These are phyloP conservation scores for Crucihimalaya himalaica DNA, from an alignment of 345 rosid genomes.

Conservation along the genomic window DNA sequence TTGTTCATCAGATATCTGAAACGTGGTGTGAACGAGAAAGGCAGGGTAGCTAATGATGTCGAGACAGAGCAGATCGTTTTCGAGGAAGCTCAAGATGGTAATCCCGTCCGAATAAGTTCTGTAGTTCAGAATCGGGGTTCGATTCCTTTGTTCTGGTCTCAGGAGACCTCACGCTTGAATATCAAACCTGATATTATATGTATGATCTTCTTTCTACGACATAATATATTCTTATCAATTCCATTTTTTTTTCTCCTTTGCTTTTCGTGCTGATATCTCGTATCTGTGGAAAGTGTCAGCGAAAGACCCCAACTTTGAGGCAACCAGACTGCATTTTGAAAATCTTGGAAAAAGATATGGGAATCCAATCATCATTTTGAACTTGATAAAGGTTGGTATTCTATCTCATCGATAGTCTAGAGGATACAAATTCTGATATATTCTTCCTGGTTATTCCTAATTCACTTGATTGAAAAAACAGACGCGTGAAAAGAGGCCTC, in stretches of 20 bases:
- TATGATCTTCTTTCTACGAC: conserved; percentile 45
- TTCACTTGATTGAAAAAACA: conserved; percentile 40
- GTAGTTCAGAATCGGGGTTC: conserved; percentile 95
- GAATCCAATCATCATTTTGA: conserved; percentile 78
- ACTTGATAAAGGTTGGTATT: conserved; percentile 77
- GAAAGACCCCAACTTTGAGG: conserved; percentile 74
- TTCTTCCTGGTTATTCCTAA: conserved; percentile 17
- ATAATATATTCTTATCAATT: background rate
- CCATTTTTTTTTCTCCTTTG: background rate
- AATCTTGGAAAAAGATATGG: conserved; percentile 92
- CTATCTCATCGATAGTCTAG: conserved; percentile 10
- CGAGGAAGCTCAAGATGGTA: conserved; percentile 74
- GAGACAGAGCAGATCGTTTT: conserved; percentile 93
- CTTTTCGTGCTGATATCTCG: conserved; percentile 35
- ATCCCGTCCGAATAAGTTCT: conserved; percentile 74
- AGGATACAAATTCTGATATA: conserved; percentile 20
- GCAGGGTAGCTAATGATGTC: conserved; percentile 99
- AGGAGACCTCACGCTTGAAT: conserved; percentile 88
- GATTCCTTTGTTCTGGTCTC: conserved; percentile 97
- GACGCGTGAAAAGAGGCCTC: conserved; percentile 86
- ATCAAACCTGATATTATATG: conserved; percentile 87
- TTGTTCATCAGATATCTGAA: conserved; percentile 62
- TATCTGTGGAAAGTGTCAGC: conserved; percentile 62
- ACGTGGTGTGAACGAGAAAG: conserved; percentile 94
- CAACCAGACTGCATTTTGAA: conserved; percentile 90